Percentiles rank a stretch among this genome's conserved stretches.
Conservation (phyloP, 108 stramenopile genomes). For the Pseudonitzschia pungens region DNA sequence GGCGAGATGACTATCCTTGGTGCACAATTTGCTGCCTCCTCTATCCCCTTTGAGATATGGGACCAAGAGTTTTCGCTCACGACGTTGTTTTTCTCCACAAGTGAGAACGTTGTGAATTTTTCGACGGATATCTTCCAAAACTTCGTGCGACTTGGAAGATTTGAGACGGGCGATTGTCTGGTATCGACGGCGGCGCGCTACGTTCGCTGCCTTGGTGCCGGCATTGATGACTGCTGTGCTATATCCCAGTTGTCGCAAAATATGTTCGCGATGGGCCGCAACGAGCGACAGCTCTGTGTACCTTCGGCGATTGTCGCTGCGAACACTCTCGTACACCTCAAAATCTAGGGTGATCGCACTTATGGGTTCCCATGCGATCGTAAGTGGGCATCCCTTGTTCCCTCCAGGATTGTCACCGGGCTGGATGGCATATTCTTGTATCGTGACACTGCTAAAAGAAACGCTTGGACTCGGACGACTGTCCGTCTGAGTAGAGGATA, state of each 20-base stretch:
- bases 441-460: constrained; percentile 24
- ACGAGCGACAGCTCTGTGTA: background rate
- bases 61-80: background rate
- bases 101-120: background rate
- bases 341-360: background rate
- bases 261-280: constrained; percentile 4
- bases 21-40: too few species aligned
- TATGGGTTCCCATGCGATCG: constrained; percentile 37
- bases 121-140: background rate
- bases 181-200: background rate
- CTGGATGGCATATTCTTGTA: constrained; percentile 44
- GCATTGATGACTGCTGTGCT: background rate
- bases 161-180: background rate
- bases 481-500: too few species aligned
- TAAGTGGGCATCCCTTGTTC: constrained; percentile 43
- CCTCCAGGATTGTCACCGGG: constrained; percentile 54
- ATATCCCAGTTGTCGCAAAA: background rate
- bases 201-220: background rate
- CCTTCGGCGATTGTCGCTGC: background rate
- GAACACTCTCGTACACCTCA: background rate
- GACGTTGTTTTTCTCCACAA: background rate
- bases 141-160: background rate
- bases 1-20: too few species aligned
- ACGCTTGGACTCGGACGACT: background rate
- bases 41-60: background rate